Conservation (phyloP, 352 stramenopile species). For the Paralagenidium karlingii region DNA sequence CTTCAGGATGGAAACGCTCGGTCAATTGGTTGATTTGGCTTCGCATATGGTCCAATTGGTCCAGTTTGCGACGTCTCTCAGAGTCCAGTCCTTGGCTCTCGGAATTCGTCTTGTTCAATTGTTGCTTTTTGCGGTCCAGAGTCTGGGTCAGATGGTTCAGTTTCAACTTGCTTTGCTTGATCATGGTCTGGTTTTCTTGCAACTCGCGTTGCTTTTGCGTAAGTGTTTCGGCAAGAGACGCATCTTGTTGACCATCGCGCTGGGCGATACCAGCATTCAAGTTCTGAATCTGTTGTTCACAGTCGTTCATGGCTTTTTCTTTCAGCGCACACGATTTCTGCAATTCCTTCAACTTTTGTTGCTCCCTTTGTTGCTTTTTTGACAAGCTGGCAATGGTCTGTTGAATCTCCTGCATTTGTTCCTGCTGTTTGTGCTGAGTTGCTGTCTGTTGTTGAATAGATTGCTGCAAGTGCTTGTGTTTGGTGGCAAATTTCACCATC, state of each 20-base stretch:
- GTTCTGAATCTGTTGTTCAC: constrained; percentile 73
- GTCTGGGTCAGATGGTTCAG: constrained; percentile 87
- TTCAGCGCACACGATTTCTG: constrained; percentile 34
- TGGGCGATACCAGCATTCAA: constrained; percentile 81
- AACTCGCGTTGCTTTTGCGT: constrained; percentile 68
- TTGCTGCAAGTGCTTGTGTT: constrained; percentile 57
- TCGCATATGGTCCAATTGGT: constrained; percentile 52
- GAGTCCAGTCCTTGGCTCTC: constrained; percentile 66
- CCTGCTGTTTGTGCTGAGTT: constrained; percentile 39
- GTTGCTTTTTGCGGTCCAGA: constrained; percentile 56
- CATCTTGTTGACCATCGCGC: constrained; percentile 40
- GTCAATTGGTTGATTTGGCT: constrained; percentile 40
- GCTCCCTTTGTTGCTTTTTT: constrained; percentile 70
- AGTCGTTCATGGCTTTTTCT: constrained; percentile 49
- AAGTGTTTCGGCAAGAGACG: constrained; percentile 64
- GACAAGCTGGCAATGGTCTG: constrained; percentile 69
- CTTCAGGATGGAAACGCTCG: constrained; percentile 54
- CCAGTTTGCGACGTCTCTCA: constrained; percentile 46
- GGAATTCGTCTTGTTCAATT: constrained; percentile 54
- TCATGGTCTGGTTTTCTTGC: constrained; percentile 58
- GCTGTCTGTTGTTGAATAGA: constrained; percentile 59
- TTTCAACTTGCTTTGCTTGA: constrained; percentile 90
- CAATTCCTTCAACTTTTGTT: constrained; percentile 35
- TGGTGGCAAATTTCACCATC: constrained; percentile 73
- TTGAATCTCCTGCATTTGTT: constrained; percentile 66